Evolutionary conservation across 1,284 basidiomycete genomes (phyloP), one percentile per base, ranked within the genome.

Genomic region (Trichosporon faecale): DNA sequence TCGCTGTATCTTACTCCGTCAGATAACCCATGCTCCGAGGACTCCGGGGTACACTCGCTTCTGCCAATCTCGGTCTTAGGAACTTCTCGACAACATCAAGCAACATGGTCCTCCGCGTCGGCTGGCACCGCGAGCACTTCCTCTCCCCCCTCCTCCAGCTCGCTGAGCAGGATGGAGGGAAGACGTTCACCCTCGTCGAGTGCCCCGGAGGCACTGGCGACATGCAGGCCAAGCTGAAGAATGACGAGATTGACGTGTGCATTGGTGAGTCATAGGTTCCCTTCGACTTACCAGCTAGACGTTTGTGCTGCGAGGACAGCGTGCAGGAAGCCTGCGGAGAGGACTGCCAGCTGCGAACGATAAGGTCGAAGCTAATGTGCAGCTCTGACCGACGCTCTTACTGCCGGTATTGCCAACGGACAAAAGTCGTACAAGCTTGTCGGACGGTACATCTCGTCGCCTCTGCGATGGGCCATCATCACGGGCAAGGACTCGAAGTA

Each of bases 151-250:
- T 97, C 11, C 87, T 96, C 5, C 93, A 86, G 76, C 83, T 85
- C 63, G 82, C 80, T 2, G 82, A 87, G 29, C 84, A 81, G 12
- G 93, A 95, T 76, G 81, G 85, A 14, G 89, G 88, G 6, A 84
- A 88, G 80, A 92, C 91, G 0, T 92, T 96, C 79, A 88, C 87
- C 18, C 87, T 96, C 7, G 88, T 95, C n/a, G 91, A 93, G 83
- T 96, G 93, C 80, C 94, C 94, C 12, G 93, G 93, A 76, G 95
- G 95, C 6, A 96, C 94, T 1, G 95, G 95, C 0, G 93, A 96
- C 78, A 86, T 97, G 75, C 95, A 95, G 74, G 87, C 89, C 31
- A 89, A 91, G 57, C 85, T 97, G 67, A 89, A 90, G 44, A 90
- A 91, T 71, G 89, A 92, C 75, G 91, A 94, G 83, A 93, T 97